These are phyloP conservation scores for Dendryphion nanum DNA, from an alignment of 2,329 filamentous ascomycete species.

Conservation along the genomic window DNA sequence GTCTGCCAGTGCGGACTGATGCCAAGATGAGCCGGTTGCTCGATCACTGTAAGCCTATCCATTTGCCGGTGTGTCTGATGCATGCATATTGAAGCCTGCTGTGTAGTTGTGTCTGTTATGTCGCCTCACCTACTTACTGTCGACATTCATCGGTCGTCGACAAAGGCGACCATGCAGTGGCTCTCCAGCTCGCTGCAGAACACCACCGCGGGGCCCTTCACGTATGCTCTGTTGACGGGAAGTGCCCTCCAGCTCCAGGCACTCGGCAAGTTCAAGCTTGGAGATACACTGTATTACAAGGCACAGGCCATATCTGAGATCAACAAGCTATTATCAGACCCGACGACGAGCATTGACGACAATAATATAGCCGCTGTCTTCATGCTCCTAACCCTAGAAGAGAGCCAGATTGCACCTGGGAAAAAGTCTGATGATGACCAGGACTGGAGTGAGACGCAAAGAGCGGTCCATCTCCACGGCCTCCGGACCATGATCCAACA, in stretches of 20 bases:
- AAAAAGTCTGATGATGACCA: constrained; percentile 11
- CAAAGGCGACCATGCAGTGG: constrained; percentile 21
- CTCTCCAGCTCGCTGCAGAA: constrained; percentile 21
- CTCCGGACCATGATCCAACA: constrained; percentile 32
- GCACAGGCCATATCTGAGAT: constrained; percentile 26
- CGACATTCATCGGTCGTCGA: constrained; percentile 21
- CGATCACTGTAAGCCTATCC: constrained; percentile 25
- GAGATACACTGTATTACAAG: constrained; percentile 22
- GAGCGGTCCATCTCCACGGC: constrained; percentile 27
- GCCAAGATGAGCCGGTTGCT: constrained; percentile 17
- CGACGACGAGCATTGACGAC: constrained; percentile 21
- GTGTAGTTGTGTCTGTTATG: constrained; percentile 20
- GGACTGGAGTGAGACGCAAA: constrained; percentile 19
- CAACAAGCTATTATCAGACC: constrained; percentile 24
- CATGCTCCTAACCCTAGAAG: constrained; percentile 31
- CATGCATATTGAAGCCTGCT: constrained; percentile 8
- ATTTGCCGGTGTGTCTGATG: not conserved
- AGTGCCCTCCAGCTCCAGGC: constrained; percentile 21
- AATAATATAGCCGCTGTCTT: constrained; percentile 34
- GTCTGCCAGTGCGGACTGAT: constrained; percentile 23
- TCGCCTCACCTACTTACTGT: constrained; percentile 25
- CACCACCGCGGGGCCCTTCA: constrained; percentile 25
- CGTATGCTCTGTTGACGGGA: constrained; percentile 28
- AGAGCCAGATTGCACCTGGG: constrained; percentile 23
- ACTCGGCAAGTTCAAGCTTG: constrained; percentile 5